Evolutionary conservation across 2,329 filamentous ascomycete species (phyloP), one percentile per base, ranked within the genome.

Genomic region (Metarhizium anisopliae): DNA sequence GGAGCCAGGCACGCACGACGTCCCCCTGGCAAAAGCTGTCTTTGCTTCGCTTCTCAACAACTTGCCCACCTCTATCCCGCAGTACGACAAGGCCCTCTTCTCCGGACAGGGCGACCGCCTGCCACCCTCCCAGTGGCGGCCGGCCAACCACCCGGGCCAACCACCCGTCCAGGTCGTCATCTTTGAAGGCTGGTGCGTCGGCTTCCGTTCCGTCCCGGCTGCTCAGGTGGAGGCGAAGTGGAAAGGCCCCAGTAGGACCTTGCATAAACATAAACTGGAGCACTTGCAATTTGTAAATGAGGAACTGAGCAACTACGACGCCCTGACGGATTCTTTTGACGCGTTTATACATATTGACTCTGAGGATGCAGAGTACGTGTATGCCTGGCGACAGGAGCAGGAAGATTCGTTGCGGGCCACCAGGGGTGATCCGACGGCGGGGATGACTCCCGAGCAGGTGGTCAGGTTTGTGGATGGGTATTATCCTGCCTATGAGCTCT

Each of bases 131-230:
- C 66, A 77, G 50, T 95, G 90, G 89, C 72, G 77, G 30, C 65
- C 66, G 14, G 77, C 86, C 57, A 83, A 83, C 61, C 71, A 68
- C 50, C 71, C 70, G 0, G 78, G 77, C 8, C 75, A 80, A 54
- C 68, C 66, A 2, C 74, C 70, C n/a, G 71, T 81, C 29, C 70
- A 80, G 29, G 82, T 93, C 6, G 79, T 96, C 25, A 82, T 96
- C 53, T 85, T 96, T 60, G 91, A 96, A 70, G 91, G 92, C 18
- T 96, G 91, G 92, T 94, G 87, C 68, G 84, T 95, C 13, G 92
- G 90, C 2, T 96, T 96, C 72, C 83, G 85, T 6, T 70, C 86
- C 0, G 70, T 92, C 13, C 63, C 73, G 35, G 69, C 77, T 0
- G 67, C 72, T n/a, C 75, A 79, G 5, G 68, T 82, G 4, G 76